These are phyloP conservation scores for Sporothrix brasiliensis DNA, from an alignment of 2,329 filamentous ascomycete species.

Conservation along the genomic window DNA sequence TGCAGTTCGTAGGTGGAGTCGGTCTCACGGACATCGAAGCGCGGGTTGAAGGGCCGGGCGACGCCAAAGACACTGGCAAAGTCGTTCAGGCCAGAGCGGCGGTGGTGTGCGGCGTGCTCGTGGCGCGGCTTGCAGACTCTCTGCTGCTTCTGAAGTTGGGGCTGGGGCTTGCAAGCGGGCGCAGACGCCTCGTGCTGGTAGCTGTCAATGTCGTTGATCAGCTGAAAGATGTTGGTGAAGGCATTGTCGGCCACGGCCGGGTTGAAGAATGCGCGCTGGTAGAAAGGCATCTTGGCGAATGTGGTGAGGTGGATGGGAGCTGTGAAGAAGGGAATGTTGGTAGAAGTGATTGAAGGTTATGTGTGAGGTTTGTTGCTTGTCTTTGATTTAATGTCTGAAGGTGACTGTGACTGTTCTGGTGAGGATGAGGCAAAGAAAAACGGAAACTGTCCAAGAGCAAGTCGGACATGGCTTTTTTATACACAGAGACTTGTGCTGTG, in stretches of 20 bases:
- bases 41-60: slow-evolving; percentile 62
- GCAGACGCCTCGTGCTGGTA: slow-evolving; percentile 51
- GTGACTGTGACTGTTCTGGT: slow-evolving; percentile 10
- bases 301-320: slow-evolving; percentile 32
- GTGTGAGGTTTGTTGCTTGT: not conserved
- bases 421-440: slow-evolving; percentile 25
- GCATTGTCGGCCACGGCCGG: slow-evolving; percentile 36
- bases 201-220: slow-evolving; percentile 64
- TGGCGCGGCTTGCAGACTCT: slow-evolving; percentile 19
- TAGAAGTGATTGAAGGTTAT: slow-evolving; percentile 13
- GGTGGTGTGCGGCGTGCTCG: not conserved
- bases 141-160: slow-evolving; percentile 14
- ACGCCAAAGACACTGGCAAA: not conserved
- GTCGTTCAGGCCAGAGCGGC: slow-evolving; percentile 32
- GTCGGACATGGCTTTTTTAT: slow-evolving; percentile 27
- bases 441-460: not conserved
- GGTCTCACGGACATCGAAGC: slow-evolving; percentile 76
- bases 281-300: slow-evolving; percentile 60
- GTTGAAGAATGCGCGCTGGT: slow-evolving; percentile 52
- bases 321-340: slow-evolving; percentile 35
- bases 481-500: not conserved
- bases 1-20: slow-evolving; percentile 72
- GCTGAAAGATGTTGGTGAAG: slow-evolving; percentile 57
- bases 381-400: not conserved
- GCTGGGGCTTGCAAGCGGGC: slow-evolving; percentile 32